Evolutionary conservation across 192 early-diverging fungal species (phyloP), one percentile per base, ranked within the genome.

Genomic region (Phlyctochytrium planicorne): DNA sequence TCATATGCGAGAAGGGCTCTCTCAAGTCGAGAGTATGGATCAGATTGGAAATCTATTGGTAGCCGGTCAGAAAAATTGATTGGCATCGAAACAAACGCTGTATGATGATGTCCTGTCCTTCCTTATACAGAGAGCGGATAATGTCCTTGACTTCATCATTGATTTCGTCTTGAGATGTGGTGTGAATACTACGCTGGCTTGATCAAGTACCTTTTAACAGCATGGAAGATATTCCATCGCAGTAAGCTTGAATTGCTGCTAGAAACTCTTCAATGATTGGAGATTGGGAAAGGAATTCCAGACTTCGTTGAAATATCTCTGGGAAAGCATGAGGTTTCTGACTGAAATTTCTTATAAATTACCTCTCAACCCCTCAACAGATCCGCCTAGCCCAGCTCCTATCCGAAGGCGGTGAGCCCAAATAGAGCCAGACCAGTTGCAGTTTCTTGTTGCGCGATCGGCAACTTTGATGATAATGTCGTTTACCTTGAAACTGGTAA

Each of bases 401-500:
- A 78, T 61, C 40, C 81, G 56, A 16, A 81, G 60, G 2, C 68
- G 74, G 57, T 83, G 81, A 29, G 73, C 70, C 85, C 89, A 91
- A 17, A 91, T 66, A 52, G 81, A 82, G 4, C 86, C 90, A 17
- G 81, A 75, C 90, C 89, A 91, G 52, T 77, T 79, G 75, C 89
- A 93, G 52, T 93, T 93, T n/a, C 85, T 68, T 1, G 83, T 69
- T 1, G 89, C 78, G 2, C 90, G 76, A 30, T 82, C 67, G 2
- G 77, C 65, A 53, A 85, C 69, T 2, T 69, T 36, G 3, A 69
- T 50, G 3, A 88, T 27, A 29, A 85, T 63, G 16, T 31, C 55
- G 30, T 74, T 59, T 31, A 84, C 67, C 59, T 78, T 71, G 55
- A 81, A 67, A 12, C 65, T 65, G 14, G 61, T 70, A 64, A 76